Base-by-base conservation (phyloP, 2,329 filamentous ascomycete genomes). In the Incumbomyces delicatus region DNA sequence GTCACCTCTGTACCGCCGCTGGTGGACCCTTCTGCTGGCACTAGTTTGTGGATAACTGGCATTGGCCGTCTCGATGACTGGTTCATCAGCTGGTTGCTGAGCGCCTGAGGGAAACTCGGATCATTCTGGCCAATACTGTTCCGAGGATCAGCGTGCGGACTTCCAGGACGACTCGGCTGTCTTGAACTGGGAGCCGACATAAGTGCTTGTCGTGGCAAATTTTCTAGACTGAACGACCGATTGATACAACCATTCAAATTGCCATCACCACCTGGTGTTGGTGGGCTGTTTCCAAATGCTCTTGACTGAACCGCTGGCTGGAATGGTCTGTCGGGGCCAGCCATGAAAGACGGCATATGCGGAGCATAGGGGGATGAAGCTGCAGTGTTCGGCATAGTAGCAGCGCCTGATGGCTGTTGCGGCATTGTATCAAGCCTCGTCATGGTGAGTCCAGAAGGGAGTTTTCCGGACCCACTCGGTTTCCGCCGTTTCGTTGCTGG, bases 1-100 rank as follows among this genome's bases (percentile, higher is more conserved):
- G 86, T 90, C 2, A 95, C 87, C 62, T 95, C 88, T 44, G 87
- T 88, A 35, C 88, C 88, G 49, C 88, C 88, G 31, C 78, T 79
- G 49, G 81, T 85, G 6, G 88, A 85, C 0, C 88, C 88, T 63
- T 94, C 85, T 27, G 76, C 76, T 0, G 89, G 88, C 31, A 92
- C 86, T 51, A 95, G 75, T 62, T 89, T 90, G 61, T 87, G 82
- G 17, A 94, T 90, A 14, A 77, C 76, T 1, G 82, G 77, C 2
- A 76, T 65, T 14, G 71, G 70, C 27, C 74, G 67, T n/a, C 73
- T 67, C 36, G 72, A 69, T 41, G 70, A 70, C 46, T 75, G 73
- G 27, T 52, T 52, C 14, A 47, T 42, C 34, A 56, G 47, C 55
- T 51, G 62, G 58, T 34, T 54, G 35, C 33, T 54, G 43, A 40